Base-by-base conservation (phyloP, 176 grass and related monocot genomes). In the Musa acuminata region DNA sequence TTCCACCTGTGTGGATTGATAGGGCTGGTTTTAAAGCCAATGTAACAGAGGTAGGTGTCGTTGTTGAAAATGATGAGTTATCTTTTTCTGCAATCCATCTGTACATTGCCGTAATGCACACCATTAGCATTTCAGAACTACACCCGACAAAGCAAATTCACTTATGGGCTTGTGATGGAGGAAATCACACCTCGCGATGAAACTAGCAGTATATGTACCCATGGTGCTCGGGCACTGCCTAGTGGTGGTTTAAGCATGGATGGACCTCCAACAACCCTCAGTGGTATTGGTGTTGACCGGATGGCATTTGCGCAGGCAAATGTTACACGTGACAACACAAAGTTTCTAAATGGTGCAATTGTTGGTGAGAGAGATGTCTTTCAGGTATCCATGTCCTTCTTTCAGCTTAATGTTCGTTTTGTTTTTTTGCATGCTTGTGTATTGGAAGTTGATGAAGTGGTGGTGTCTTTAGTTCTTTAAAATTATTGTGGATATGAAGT, bases 181-280 rank as follows among this genome's bases (percentile, higher is more conserved):
- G 96, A 99, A 58, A 86, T 99, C 71, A 95, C 88, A 52, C 95
- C 96, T 19, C 96, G 91, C 22, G 96, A 99, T 83, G 96, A 99
- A 85, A 92, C 88, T 63, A 89, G 89, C 72, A 89, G 78, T 51
- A 84, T 95, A 52, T 99, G 96, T 72, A 99, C 91, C 23, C 96
- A 95, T 84, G 96, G 91, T 75, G 73, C 86, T 78, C 78, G 96
- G 83, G 79, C 91, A 72, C 84, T 99, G 71, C 91, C 91, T 79
- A 81, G 77, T 63, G 96, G 96, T n/a, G 86, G 84, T 57, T 85
- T 99, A 73, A 95, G 86, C 83, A 95, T 91, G 80, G 86, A 95
- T 82, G 96, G 96, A 64, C 96, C 96, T 58, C 91, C 96, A n/a
- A 99, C 96, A 52, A 99, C 96, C 48, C 84, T 99, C 52, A 92